Evolutionary conservation across 441 rosid species (phyloP).

Genomic region (Jatropha podagrica): DNA sequence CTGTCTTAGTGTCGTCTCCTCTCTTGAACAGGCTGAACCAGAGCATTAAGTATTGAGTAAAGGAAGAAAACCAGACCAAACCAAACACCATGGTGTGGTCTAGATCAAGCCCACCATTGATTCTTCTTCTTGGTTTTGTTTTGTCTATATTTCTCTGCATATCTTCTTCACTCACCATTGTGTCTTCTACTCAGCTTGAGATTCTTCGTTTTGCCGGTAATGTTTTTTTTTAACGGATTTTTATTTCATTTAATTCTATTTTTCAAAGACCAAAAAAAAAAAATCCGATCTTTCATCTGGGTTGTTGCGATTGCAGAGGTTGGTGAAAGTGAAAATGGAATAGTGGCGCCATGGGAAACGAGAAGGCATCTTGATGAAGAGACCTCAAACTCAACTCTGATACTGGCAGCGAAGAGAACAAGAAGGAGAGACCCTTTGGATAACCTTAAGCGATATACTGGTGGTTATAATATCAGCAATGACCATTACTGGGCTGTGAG

Average conservation of each 20-base stretch:
- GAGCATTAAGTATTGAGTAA: not conserved
- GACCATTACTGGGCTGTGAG: conserved; percentile 80
- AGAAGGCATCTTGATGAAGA: conserved; percentile 52
- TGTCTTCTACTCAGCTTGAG: not conserved
- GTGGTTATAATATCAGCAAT: conserved; percentile 92
- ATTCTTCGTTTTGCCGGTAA: conserved; percentile 29
- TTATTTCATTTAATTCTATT: not conserved
- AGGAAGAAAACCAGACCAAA: not conserved
- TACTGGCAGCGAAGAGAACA: conserved; percentile 76
- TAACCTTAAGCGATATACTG: conserved; percentile 51
- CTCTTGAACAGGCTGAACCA: not conserved
- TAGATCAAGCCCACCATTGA: conserved; percentile 36
- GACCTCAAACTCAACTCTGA: conserved; percentile 44
- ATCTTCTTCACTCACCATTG: conserved; percentile 24
- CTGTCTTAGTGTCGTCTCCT: not conserved
- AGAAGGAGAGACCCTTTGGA: conserved; percentile 65
- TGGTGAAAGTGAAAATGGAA: conserved; percentile 26
- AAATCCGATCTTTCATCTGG: not conserved
- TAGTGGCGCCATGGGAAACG: conserved; percentile 36
- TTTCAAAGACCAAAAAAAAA: not conserved
- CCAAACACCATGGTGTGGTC: conserved; percentile 28
- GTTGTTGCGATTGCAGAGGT: not conserved
- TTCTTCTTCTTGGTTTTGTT: conserved; percentile 24
- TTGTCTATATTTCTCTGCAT: conserved; percentile 28
- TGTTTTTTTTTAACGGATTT: not conserved